Evolutionary conservation across 257 asterid genomes (phyloP).

Genomic region (Eucommia ulmoides): DNA sequence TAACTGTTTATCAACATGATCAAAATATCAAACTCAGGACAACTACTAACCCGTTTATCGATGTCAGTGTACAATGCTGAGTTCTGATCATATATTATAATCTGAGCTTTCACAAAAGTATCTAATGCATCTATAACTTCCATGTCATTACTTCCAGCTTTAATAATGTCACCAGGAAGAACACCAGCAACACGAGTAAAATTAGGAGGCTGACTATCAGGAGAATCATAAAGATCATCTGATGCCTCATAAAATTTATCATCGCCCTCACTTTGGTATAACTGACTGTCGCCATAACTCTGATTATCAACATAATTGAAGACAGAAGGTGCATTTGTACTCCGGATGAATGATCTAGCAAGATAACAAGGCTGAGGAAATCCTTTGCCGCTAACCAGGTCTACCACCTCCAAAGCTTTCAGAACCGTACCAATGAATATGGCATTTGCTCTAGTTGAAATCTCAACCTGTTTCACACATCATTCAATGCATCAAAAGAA

Average conservation of each 20-base stretch:
- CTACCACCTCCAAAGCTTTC: constrained; percentile 84
- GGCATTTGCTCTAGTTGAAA: constrained; percentile 61
- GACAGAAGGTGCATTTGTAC: constrained; percentile 41
- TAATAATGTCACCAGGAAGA: constrained; percentile 41
- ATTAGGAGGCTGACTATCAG: constrained; percentile 60
- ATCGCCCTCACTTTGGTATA: constrained; percentile 59
- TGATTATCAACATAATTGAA: constrained; percentile 23
- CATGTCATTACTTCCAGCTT: constrained; percentile 34
- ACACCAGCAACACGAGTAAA: constrained; percentile 62
- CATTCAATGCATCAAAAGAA: constrained; percentile 10
- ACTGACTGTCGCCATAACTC: constrained; percentile 21
- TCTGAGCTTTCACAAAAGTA: constrained; percentile 94
- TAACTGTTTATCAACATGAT: too few relatives aligned
- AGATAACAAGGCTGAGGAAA: constrained; percentile 41
- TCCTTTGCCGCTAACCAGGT: constrained; percentile 44
- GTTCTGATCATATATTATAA: constrained; percentile 57
- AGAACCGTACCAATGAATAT: constrained; percentile 83
- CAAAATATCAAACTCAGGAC: too few relatives aligned
- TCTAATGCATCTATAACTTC: constrained; percentile 44
- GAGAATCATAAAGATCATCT: constrained; percentile 59
- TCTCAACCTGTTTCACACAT: constrained; percentile 58
- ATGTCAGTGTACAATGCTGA: constrained; percentile 51
- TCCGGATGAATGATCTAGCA: constrained; percentile 78
- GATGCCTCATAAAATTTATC: constrained; percentile 88
- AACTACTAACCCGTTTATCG: constrained; percentile 59